A percentile compares a stretch with the other conserved stretches of the same genome.
phyloP scores from a whole-genome alignment of 139 green algal genomes.

The Chlamydomonas sp. region DNA sequence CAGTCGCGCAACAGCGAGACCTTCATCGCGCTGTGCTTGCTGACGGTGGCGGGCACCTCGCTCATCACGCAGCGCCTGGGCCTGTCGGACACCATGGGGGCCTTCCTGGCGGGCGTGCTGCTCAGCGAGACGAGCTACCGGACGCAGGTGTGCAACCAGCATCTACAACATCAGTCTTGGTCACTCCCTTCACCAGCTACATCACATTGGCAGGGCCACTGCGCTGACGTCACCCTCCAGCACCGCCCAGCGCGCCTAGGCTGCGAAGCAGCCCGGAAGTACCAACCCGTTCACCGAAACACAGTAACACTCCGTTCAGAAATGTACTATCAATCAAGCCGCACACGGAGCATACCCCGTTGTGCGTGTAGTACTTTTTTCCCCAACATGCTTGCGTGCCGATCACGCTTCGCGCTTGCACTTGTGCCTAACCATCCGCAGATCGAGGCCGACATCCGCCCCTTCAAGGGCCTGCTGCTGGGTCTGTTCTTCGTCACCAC shows the following conservation, averaged over 20 bases:
- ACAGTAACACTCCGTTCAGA: too few relatives aligned
- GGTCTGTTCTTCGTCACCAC: conserved; percentile 95
- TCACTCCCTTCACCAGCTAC: too few relatives aligned
- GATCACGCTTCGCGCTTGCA: not conserved
- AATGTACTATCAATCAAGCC: too few relatives aligned
- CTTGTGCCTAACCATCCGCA: conserved; percentile 34
- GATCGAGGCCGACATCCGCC: conserved; percentile 91
- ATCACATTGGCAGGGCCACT: too few relatives aligned
- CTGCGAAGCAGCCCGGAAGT: too few relatives aligned
- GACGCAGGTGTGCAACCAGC: conserved; percentile 64
- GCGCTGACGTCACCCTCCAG: too few relatives aligned
- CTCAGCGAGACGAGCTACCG: conserved; percentile 90
- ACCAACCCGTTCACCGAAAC: too few relatives aligned
- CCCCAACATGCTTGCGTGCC: not conserved
- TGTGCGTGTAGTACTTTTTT: too few relatives aligned
- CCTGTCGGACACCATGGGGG: conserved; percentile 92
- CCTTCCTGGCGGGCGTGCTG: conserved; percentile 92
- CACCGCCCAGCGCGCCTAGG: too few relatives aligned
- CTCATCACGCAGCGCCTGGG: conserved; percentile 88
- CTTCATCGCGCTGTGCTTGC: conserved; percentile 95
- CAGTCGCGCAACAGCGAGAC: conserved; percentile 81
- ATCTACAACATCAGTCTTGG: too few relatives aligned
- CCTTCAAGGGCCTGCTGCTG: conserved; percentile 92
- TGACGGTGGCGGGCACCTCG: conserved; percentile 89
- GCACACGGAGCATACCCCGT: too few relatives aligned